Conservation (phyloP, 2,329 filamentous ascomycete genomes). For the Plenodomus tracheiphilus region DNA sequence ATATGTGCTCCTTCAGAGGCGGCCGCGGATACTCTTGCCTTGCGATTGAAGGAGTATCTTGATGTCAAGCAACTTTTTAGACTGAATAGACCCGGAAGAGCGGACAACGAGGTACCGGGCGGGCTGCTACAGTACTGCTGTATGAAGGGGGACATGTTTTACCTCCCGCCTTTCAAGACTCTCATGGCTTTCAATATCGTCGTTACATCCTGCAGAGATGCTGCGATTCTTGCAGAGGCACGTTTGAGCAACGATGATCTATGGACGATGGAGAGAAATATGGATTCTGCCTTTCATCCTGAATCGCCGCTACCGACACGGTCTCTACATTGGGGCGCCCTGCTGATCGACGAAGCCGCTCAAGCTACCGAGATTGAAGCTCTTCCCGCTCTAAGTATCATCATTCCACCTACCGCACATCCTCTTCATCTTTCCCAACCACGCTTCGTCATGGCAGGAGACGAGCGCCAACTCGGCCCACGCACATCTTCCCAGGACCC, state of each 20-base stretch:
- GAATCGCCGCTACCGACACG: conserved; percentile 9
- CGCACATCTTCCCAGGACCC: conserved; percentile 41
- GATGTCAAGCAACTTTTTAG: conserved; percentile 46
- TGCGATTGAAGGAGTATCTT: conserved; percentile 45
- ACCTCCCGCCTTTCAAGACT: conserved; percentile 43
- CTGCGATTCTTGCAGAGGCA: conserved; percentile 48
- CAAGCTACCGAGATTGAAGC: conserved; percentile 51
- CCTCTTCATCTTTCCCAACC: conserved; percentile 30
- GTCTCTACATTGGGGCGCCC: conserved; percentile 48
- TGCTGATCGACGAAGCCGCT: conserved; percentile 52
- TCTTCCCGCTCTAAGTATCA: conserved; percentile 46
- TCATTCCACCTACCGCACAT: conserved; percentile 40
- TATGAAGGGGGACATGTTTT: conserved; percentile 47
- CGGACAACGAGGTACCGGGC: conserved; percentile 49
- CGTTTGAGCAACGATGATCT: conserved; percentile 50
- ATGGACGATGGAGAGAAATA: conserved; percentile 40
- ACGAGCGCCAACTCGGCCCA: conserved; percentile 51
- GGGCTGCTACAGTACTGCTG: conserved; percentile 46
- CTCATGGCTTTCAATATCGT: conserved; percentile 49
- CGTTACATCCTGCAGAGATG: conserved; percentile 49
- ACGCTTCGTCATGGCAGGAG: conserved; percentile 52
- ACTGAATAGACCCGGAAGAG: conserved; percentile 46
- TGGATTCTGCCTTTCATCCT: conserved; percentile 37
- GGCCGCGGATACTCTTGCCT: conserved; percentile 50
- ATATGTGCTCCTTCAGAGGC: conserved; percentile 53